Conservation (phyloP, 768 basidiomycete species). For the Gloeostereum incarnatum region DNA sequence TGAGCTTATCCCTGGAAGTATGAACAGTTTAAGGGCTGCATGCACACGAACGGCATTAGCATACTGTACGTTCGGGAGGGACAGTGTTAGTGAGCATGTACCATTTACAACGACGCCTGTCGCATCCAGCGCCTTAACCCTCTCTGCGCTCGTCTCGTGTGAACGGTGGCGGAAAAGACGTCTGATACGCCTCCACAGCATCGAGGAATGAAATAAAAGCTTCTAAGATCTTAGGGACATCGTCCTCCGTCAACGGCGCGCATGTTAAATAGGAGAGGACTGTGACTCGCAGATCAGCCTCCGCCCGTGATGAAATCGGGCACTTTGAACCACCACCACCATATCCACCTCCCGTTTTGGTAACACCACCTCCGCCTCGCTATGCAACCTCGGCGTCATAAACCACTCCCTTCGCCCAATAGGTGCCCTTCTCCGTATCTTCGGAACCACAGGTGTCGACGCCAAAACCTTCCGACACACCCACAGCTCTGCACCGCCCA, state of each 20-base stretch:
- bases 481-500: conserved; percentile 29
- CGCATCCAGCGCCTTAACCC: no score
- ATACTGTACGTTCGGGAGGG: not conserved
- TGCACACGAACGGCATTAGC: conserved; percentile 1
- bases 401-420: conserved; percentile 39
- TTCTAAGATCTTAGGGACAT: conserved; percentile 76
- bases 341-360: conserved; percentile 58
- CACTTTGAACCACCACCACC: conserved; percentile 42
- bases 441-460: no score
- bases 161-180: not conserved
- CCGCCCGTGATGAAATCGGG: not conserved
- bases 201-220: conserved; percentile 58
- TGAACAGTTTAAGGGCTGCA: conserved; percentile 55
- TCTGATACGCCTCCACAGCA: conserved; percentile 57
- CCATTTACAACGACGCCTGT: no score
- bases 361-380: conserved; percentile 39
- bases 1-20: conserved; percentile 67
- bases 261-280: conserved; percentile 61
- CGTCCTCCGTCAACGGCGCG: conserved; percentile 75
- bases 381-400: conserved; percentile 42
- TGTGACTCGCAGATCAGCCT: conserved; percentile 16
- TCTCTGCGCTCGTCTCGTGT: no score
- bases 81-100: no score
- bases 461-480: conserved; percentile 33
- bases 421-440: conserved; percentile 11